phyloP scores from a whole-genome alignment of 768 basidiomycete species.

The Suillus sp. region DNA sequence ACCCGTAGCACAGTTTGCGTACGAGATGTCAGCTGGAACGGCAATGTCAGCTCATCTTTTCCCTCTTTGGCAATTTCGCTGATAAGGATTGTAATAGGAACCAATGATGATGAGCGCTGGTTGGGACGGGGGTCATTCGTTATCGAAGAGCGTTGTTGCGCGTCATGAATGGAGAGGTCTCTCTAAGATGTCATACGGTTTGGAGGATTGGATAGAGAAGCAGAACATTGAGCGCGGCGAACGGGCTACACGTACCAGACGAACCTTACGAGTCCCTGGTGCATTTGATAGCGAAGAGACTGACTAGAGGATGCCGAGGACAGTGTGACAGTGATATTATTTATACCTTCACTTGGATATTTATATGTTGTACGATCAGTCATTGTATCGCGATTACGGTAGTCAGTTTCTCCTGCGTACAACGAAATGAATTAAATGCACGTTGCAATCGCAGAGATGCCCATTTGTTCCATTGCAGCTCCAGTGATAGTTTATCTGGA shows the following conservation, averaged over 20 bases:
- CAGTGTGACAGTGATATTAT: not conserved
- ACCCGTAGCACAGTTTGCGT: constrained; percentile 56
- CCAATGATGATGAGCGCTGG: constrained; percentile 91
- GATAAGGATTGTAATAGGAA: constrained; percentile 47
- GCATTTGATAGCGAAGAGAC: constrained; percentile 26
- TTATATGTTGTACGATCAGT: constrained; percentile 3
- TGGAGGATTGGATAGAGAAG: constrained; percentile 81
- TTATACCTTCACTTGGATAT: not conserved
- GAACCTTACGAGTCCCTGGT: constrained; percentile 27
- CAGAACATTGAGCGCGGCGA: constrained; percentile 37
- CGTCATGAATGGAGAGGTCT: constrained; percentile 97
- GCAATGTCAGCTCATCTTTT: constrained; percentile 36
- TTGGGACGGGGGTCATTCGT: constrained; percentile 65
- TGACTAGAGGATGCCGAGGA: constrained; percentile 13
- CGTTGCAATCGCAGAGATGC: not conserved
- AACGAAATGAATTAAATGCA: not conserved
- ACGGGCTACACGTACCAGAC: constrained; percentile 14
- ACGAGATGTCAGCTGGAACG: constrained; percentile 94
- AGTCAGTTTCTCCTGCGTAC: not conserved
- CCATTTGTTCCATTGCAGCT: not conserved
- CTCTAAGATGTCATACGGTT: constrained; percentile 59
- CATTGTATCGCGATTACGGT: not conserved
- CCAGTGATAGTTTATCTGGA: not conserved
- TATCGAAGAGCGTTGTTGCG: constrained; percentile 65
- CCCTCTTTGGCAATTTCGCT: not conserved